Evolutionary conservation across 768 basidiomycete species (phyloP).

Genomic region (Boletus pseudo-olivaceus): DNA sequence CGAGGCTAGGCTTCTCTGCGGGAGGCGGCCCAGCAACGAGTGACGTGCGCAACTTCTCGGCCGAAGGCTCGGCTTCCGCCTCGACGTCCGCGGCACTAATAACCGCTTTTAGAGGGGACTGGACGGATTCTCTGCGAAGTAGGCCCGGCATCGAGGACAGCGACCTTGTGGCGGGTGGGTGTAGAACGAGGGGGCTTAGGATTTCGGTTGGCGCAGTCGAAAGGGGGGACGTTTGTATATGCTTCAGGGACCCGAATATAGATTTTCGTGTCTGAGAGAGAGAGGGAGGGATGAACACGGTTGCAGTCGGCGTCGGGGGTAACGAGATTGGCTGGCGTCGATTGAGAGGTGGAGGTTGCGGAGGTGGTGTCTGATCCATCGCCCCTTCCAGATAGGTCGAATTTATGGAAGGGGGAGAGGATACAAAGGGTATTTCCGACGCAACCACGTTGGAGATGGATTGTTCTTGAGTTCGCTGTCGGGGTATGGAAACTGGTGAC

Average conservation of each 20-base stretch:
- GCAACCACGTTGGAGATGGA: background rate
- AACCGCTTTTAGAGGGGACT: constrained; percentile 23
- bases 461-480: background rate
- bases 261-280: constrained; percentile 15
- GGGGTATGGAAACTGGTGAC: background rate
- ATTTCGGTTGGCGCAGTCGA: constrained; percentile 27
- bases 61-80: background rate
- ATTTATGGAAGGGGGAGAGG: constrained; percentile 14
- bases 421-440: constrained; percentile 8
- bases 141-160: constrained; percentile 13
- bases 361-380: constrained; percentile 10
- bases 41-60: constrained; percentile 6
- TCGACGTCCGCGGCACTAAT: constrained; percentile 12
- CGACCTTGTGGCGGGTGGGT: constrained; percentile 23
- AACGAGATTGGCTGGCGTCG: constrained; percentile 32
- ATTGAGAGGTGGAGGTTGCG: constrained; percentile 28
- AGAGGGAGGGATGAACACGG: constrained; percentile 15
- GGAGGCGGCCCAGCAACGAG: background rate
- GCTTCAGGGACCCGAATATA: constrained; percentile 19
- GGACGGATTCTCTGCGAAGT: constrained; percentile 22
- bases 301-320: constrained; percentile 31
- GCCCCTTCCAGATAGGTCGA: constrained; percentile 2
- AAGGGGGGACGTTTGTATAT: constrained; percentile 24
- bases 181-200: constrained; percentile 29
- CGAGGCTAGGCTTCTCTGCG: constrained; percentile 14